phyloP scores from a whole-genome alignment of 768 basidiomycete species.

The Leucosporidium scottii region DNA sequence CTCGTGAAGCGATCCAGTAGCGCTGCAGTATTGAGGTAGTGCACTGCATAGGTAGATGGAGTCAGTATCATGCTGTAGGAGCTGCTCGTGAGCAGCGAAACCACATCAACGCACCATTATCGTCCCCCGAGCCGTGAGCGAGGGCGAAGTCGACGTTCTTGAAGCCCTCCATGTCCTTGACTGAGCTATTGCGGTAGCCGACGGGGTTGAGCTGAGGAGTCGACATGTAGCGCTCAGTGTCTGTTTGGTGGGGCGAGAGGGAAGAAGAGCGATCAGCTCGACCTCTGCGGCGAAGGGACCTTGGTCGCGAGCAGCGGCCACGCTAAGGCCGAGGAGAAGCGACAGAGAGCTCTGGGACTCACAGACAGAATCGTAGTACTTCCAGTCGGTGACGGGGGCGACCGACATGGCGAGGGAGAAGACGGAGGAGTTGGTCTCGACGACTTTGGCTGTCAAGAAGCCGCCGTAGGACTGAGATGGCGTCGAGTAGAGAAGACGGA shows the following conservation, averaged over 20 bases:
- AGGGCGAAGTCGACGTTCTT: slow-evolving; percentile 69
- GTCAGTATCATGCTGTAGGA: too few relatives aligned
- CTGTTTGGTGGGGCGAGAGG: background rate
- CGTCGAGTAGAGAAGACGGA: background rate
- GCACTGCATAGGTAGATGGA: slow-evolving; percentile 49
- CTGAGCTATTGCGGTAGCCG: slow-evolving; percentile 85
- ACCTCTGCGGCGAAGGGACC: too few relatives aligned
- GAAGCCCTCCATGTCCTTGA: slow-evolving; percentile 84
- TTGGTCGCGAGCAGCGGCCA: too few relatives aligned
- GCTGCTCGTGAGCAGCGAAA: background rate
- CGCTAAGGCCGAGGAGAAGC: too few relatives aligned
- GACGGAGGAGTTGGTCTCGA: slow-evolving; percentile 80
- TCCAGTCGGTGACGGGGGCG: slow-evolving; percentile 68
- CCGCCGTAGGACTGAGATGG: slow-evolving; percentile 77
- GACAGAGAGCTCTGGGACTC: too few relatives aligned
- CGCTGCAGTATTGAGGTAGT: slow-evolving; percentile 83
- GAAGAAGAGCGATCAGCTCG: background rate
- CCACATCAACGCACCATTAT: slow-evolving; percentile 53
- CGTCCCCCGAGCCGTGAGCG: slow-evolving; percentile 89
- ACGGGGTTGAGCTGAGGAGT: slow-evolving; percentile 66
- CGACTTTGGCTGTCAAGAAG: slow-evolving; percentile 87
- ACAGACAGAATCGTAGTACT: slow-evolving; percentile 62
- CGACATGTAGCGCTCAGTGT: slow-evolving; percentile 96
- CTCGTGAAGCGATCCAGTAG: slow-evolving; percentile 87
- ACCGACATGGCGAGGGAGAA: slow-evolving; percentile 87